Evolutionary conservation across 1,284 basidiomycete species (phyloP), one percentile per base, ranked within the genome.

Genomic region (Omphalotus olearius): DNA sequence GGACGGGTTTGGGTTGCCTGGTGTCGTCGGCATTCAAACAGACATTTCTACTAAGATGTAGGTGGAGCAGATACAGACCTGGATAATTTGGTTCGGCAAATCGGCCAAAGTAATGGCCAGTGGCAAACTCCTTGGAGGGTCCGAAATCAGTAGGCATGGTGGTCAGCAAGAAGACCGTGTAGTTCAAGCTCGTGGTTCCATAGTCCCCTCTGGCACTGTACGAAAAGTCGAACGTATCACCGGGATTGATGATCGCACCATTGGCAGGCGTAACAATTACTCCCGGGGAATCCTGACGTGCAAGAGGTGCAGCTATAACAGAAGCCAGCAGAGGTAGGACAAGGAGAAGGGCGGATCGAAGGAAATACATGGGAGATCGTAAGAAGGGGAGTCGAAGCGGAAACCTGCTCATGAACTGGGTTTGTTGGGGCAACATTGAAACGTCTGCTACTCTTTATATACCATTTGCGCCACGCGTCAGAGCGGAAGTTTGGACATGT

Each of bases 41-140:
- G 33, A 26, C 25, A 39, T 25, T 30, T 35, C 18, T 30, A 18
- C 38, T 66, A 60, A 45, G 62, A 62, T 61, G 26, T 26, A 53
- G 25, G 45, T 14, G 40, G 23, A 2, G 7, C 45, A 42, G 26
- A 43, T 33, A 52, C 61, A 44, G 50, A 70, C 70, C 69, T 48
- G 72, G 71, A 56, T 69, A 75, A 52, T 72, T 74, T 23, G 64
- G 59, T 35, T 64, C 65, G 28, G 69, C 64, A 57, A 66, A 74
- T 13, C 66, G 60, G 6, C 73, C 71, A 56, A 74, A 71, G 61
- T 62, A 71, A 53, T 69, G 62, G 2, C 71, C 71, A 40, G 60
- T 63, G 47, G 63, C 65, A 56, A 66, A 68, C 35, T 62, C 55
- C 39, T 61, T 61, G 10, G 64, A 56, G 6, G 60, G 62, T 30